Base-by-base conservation (phyloP, 805 yeast genomes). In the Diddensiella caesifluorescens region DNA sequence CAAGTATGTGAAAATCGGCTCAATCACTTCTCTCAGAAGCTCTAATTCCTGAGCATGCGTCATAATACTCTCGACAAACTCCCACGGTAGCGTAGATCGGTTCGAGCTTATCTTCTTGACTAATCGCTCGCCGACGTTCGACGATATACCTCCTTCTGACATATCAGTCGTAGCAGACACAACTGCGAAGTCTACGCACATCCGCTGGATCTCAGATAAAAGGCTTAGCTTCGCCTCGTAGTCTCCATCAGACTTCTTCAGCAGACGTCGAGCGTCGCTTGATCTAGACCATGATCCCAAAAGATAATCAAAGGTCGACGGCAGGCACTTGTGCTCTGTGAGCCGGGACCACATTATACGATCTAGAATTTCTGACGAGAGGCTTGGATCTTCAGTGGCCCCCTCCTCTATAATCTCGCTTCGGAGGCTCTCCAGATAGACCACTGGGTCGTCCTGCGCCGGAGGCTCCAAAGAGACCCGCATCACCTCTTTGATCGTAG, bases 31-130 rank as follows among this genome's bases (percentile, higher is more conserved):
- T 5, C 74, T 49, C 4, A 80, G 58, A 0, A 79, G 67, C 1
- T 79, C 94, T 54, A 84, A 87, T 42, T 79, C 83, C 19, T 72
- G 67, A 6, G 89, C 74, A 42, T 79, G 68, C 25, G 67, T 62
- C 12, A 83, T 58, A 22, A 84, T 68, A 33, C 77, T 81, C 2
- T 69, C 60, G 41, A 87, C 57, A 46, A 79, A 80, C 44, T 71
- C 79, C 39, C 52, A 37, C 12, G 64, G 55, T 15, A 54, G 32
- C 1, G 55, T 48, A n/a, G 35, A 18, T 20, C 41, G 22, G 13
- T 19, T 35, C 4, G 38, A 16, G 38, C 35, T 13, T 41, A 49
- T 25, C 21, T 39, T 36, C 30, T 43, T 21, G 4, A 48, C 9
- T 26, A 50, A 35, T 18, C 44, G 18, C 18, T 46, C 51, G 9